Evolutionary conservation across 257 asterid genomes (phyloP).

Genomic region (Salvia hispanica): DNA sequence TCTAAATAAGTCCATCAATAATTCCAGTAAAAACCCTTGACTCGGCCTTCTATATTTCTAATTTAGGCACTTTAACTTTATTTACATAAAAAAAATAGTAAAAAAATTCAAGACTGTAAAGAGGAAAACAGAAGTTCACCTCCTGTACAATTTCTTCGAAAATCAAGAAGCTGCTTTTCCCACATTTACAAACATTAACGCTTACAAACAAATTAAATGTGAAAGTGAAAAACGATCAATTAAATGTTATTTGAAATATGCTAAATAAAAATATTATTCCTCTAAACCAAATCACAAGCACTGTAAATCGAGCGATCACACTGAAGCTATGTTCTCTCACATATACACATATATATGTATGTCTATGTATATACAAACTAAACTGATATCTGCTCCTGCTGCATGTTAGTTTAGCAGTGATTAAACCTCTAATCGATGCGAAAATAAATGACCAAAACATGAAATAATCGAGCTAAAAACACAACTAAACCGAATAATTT

Average conservation of each 20-base stretch:
- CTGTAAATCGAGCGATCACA: neutral
- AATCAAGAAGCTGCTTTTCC: neutral
- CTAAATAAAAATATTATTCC: neutral
- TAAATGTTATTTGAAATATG: no score
- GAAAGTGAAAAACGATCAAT: no score
- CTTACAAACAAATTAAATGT: neutral
- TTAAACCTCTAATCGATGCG: no score
- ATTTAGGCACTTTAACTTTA: neutral
- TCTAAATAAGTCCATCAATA: neutral
- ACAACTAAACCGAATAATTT: no score
- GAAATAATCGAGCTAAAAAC: conserved; percentile 6
- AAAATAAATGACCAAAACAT: neutral
- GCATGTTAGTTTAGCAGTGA: neutral
- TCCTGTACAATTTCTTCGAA: neutral
- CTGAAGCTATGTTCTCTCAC: neutral
- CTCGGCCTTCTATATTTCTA: neutral
- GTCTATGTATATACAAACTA: neutral
- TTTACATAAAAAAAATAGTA: neutral
- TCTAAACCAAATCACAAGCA: neutral
- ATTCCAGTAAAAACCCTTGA: neutral
- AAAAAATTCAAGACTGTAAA: neutral
- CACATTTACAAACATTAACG: neutral
- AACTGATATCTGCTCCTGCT: conserved; percentile 3
- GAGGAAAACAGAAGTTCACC: neutral
- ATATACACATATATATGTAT: neutral